These are phyloP conservation scores for Penicillium griseofulvum DNA, from an alignment of 2,329 filamentous ascomycete species.

Conservation along the genomic window DNA sequence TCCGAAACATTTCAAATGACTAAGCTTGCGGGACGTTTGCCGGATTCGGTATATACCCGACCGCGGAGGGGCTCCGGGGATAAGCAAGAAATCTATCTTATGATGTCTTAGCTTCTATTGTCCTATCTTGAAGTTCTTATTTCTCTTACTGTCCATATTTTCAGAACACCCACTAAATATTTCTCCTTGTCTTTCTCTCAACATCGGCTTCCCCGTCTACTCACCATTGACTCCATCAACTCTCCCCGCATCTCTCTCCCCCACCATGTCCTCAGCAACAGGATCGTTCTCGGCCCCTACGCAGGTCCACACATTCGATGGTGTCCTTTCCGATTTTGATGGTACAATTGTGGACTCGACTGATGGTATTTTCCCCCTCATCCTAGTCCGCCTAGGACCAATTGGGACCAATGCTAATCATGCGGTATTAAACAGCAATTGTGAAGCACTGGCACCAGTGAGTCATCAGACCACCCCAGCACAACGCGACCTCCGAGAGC, in stretches of 20 bases:
- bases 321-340: conserved; percentile 49
- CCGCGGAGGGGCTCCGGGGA: background rate
- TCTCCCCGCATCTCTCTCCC: conserved; percentile 15
- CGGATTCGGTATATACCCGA: conserved; percentile 7
- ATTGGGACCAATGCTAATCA: conserved; percentile 52
- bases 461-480: conserved; percentile 23
- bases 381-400: conserved; percentile 24
- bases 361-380: conserved; percentile 32
- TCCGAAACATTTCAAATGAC: conserved; percentile 19
- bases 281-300: conserved; percentile 42
- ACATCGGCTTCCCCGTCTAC: background rate
- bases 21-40: conserved; percentile 13
- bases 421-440: conserved; percentile 53
- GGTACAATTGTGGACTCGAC: conserved; percentile 50
- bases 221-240: background rate
- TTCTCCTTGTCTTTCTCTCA: background rate
- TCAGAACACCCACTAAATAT: background rate
- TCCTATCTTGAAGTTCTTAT: background rate
- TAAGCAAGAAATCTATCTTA: conserved; percentile 2
- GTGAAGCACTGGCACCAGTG: conserved; percentile 63
- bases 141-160: conserved; percentile 5
- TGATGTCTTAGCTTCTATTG: background rate
- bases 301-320: conserved; percentile 41
- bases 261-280: conserved; percentile 32
- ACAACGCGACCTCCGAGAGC: background rate